Conservation (phyloP, 495 filamentous ascomycete species). For the Polyplosphaeria fusca region DNA sequence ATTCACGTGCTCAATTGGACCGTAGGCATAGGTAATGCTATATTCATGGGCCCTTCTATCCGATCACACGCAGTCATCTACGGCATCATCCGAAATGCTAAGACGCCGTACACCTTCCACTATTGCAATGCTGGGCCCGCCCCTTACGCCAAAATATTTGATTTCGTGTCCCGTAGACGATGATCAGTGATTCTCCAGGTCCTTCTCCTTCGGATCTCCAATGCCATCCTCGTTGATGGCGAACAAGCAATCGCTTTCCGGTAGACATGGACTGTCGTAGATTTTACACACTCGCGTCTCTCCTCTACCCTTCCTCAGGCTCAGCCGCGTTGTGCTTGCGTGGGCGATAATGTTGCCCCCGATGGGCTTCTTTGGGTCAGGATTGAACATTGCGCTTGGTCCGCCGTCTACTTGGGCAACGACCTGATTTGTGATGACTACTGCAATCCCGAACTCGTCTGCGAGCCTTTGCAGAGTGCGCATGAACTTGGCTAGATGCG, state of each 20-base stretch:
- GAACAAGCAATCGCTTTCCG: conserved; percentile 94
- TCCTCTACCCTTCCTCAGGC: conserved; percentile 88
- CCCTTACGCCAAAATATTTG: no score
- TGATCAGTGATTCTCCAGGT: conserved; percentile 77
- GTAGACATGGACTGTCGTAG: conserved; percentile 95
- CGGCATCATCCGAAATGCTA: no score
- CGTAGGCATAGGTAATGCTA: no score
- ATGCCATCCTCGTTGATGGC: conserved; percentile 97
- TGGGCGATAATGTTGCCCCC: conserved; percentile 99
- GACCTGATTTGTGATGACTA: conserved; percentile 98
- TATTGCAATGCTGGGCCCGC: no score
- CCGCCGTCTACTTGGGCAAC: conserved; percentile 97
- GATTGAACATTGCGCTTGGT: conserved; percentile 95
- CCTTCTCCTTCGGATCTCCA: conserved; percentile 91
- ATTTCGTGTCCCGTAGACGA: no score
- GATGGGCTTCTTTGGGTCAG: conserved; percentile 98
- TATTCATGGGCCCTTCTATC: conserved; percentile 1
- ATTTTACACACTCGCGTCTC: conserved; percentile 98
- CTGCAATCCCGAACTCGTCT: conserved; percentile 96
- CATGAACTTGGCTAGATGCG: conserved; percentile 96
- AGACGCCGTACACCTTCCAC: no score
- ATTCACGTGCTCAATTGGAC: no score
- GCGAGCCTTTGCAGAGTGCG: conserved; percentile 88
- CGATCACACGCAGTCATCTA: neutral
- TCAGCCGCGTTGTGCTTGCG: conserved; percentile 85